Conservation (phyloP, 2,329 filamentous ascomycete species). For the Exophiala dermatitidis region DNA sequence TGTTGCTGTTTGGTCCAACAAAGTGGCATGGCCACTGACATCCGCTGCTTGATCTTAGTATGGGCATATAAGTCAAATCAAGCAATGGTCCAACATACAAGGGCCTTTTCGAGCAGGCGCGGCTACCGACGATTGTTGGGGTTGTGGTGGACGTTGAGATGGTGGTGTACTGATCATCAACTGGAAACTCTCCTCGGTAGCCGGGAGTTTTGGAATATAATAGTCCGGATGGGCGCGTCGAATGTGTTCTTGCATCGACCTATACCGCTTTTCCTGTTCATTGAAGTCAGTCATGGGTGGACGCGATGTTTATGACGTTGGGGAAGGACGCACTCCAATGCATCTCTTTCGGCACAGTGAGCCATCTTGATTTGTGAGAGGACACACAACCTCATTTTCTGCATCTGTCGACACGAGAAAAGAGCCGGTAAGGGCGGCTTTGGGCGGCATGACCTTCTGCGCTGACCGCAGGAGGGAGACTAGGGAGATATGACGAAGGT, state of each 20-base stretch:
- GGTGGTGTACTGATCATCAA: conserved; percentile 92
- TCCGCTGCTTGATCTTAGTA: conserved; percentile 40
- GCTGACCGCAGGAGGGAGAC: conserved; percentile 18
- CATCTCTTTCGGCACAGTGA: conserved; percentile 96
- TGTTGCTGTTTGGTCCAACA: conserved; percentile 60
- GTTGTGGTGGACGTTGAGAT: conserved; percentile 57
- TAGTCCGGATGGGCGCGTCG: conserved; percentile 92
- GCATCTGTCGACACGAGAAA: conserved; percentile 79
- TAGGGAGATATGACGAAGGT: conserved; percentile 20
- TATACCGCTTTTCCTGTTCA: conserved; percentile 80
- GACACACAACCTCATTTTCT: conserved; percentile 95
- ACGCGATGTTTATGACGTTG: conserved; percentile 14
- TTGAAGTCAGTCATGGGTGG: conserved; percentile 30
- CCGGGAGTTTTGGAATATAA: conserved; percentile 95
- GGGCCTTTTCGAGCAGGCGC: conserved; percentile 22
- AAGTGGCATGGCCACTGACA: conserved; percentile 56
- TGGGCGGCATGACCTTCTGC: conserved; percentile 68
- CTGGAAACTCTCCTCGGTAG: conserved; percentile 94
- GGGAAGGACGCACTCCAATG: conserved; percentile 61
- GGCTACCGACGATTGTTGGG: conserved; percentile 35
- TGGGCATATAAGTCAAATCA: conserved; percentile 21
- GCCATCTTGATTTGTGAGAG: conserved; percentile 89
- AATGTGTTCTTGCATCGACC: conserved; percentile 99
- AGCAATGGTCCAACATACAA: conserved; percentile 26
- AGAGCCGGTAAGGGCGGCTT: conserved; percentile 77